phyloP scores from a whole-genome alignment of 352 stramenopile species.

The Albugo candida region DNA sequence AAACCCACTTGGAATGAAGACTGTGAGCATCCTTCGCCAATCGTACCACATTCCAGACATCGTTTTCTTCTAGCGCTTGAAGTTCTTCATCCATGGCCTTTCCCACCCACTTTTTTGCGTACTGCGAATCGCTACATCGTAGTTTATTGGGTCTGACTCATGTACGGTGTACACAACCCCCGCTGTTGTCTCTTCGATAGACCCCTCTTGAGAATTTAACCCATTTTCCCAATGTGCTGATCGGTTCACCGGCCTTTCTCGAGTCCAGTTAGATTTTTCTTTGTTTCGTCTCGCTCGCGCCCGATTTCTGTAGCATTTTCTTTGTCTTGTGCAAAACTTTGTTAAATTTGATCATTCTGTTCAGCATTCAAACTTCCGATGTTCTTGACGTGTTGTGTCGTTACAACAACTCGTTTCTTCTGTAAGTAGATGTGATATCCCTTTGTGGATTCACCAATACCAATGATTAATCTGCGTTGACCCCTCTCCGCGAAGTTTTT shows the following conservation, averaged over 20 bases:
- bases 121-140: too few species aligned
- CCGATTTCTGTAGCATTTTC: too few species aligned
- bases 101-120: too few species aligned
- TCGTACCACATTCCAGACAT: background rate
- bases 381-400: background rate
- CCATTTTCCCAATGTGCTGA: too few species aligned
- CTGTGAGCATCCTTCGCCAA: background rate
- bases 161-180: too few species aligned
- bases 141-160: too few species aligned
- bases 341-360: background rate
- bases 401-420: background rate
- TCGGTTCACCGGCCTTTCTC: too few species aligned
- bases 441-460: background rate
- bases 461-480: background rate
- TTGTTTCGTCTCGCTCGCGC: too few species aligned
- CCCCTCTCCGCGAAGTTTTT: background rate
- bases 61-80: background rate
- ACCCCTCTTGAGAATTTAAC: too few species aligned
- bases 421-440: background rate
- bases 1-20: conserved; percentile 12
- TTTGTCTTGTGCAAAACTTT: background rate
- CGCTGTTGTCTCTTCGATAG: too few species aligned
- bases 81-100: background rate
- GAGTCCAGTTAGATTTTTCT: too few species aligned
- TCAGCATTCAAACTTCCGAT: background rate